phyloP scores from a whole-genome alignment of 2,329 filamentous ascomycete species.

The Septoria linicola region DNA sequence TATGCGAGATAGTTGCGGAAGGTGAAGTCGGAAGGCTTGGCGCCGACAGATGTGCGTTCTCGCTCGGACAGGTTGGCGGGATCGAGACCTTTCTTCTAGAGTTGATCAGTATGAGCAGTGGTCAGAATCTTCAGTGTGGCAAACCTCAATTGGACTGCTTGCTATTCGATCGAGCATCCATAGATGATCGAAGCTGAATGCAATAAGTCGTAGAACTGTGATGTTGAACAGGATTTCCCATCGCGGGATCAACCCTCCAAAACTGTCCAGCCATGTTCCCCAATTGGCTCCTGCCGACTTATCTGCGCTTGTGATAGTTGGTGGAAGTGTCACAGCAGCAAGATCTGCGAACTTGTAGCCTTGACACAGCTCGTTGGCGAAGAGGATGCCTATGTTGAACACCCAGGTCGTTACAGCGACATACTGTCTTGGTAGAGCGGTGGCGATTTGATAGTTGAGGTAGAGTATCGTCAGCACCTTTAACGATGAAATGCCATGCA shows the following conservation, averaged over 20 bases:
- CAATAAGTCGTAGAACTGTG: slow-evolving; percentile 86
- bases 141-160: slow-evolving; percentile 75
- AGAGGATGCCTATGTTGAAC: slow-evolving; percentile 83
- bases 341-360: slow-evolving; percentile 74
- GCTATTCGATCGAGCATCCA: slow-evolving; percentile 73
- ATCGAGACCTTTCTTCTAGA: slow-evolving; percentile 97
- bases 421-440: slow-evolving; percentile 64
- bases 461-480: slow-evolving; percentile 81
- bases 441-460: slow-evolving; percentile 78
- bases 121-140: background rate
- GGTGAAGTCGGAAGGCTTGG: slow-evolving; percentile 66
- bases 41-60: slow-evolving; percentile 77
- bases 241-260: slow-evolving; percentile 77
- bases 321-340: slow-evolving; percentile 52
- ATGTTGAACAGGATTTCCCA: slow-evolving; percentile 99
- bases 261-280: slow-evolving; percentile 72
- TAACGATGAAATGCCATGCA: slow-evolving; percentile 81
- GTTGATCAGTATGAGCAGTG: slow-evolving; percentile 56
- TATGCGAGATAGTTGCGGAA: slow-evolving; percentile 91
- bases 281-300: slow-evolving; percentile 47
- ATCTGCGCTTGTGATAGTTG: slow-evolving; percentile 41
- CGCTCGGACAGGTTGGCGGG: slow-evolving; percentile 81
- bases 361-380: slow-evolving; percentile 79
- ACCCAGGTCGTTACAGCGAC: slow-evolving; percentile 79
- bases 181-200: slow-evolving; percentile 95